Evolutionary conservation across 2,329 filamentous ascomycete genomes (phyloP).

Genomic region (Microsporum ferrugineum): DNA sequence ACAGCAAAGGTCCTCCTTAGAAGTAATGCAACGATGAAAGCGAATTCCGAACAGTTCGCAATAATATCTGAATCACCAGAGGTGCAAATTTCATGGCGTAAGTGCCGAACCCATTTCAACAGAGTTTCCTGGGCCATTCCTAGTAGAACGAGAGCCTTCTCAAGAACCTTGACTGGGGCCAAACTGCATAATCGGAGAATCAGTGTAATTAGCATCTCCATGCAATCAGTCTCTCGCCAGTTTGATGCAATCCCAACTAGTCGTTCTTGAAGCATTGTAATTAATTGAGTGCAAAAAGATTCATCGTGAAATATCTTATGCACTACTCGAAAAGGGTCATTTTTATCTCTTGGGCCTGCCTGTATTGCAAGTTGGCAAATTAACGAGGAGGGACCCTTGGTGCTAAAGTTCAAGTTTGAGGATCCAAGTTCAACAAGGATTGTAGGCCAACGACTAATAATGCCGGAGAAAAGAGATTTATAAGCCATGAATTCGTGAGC

Average conservation of each 20-base stretch:
- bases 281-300: conserved; percentile 40
- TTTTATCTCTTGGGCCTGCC: conserved; percentile 38
- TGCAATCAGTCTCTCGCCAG: conserved; percentile 48
- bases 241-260: conserved; percentile 41
- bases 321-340: conserved; percentile 32
- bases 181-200: conserved; percentile 32
- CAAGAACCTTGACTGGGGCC: conserved; percentile 14
- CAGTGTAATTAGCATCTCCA: conserved; percentile 48
- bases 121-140: conserved; percentile 34
- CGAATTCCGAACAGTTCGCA: conserved; percentile 15
- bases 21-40: conserved; percentile 12
- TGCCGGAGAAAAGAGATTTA: conserved; percentile 36
- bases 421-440: conserved; percentile 42
- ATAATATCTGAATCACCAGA: conserved; percentile 27
- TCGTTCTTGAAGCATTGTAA: conserved; percentile 38
- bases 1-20: conserved; percentile 14
- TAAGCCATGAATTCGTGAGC: conserved; percentile 41
- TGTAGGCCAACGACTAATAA: conserved; percentile 36
- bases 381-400: conserved; percentile 39
- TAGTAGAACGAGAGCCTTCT: conserved; percentile 27
- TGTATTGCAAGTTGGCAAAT: conserved; percentile 45
- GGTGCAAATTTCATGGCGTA: conserved; percentile 38
- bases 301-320: conserved; percentile 43
- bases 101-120: conserved; percentile 39
- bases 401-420: conserved; percentile 50